Conservation (phyloP, 768 basidiomycete species). For the Xerocomus potaroensis region DNA sequence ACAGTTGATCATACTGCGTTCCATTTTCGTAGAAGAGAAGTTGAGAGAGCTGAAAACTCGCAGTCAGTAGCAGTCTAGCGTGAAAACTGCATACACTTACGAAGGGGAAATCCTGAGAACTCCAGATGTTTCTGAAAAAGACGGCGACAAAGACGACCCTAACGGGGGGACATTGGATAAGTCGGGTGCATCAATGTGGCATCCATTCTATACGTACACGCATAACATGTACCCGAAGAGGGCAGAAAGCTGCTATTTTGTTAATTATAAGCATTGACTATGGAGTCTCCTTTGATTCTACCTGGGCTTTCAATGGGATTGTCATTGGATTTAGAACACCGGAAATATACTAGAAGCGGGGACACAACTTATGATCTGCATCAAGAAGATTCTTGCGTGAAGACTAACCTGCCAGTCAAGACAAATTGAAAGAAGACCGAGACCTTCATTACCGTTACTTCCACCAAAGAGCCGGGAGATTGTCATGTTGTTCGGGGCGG, state of each 20-base stretch:
- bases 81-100: constrained; percentile 31
- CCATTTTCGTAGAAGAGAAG: constrained; percentile 50
- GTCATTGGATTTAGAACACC: constrained; percentile 41
- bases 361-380: neutral
- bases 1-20: constrained; percentile 46
- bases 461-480: constrained; percentile 59
- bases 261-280: neutral
- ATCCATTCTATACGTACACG: constrained; percentile 35
- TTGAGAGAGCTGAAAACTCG: constrained; percentile 40
- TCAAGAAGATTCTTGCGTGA: constrained; percentile 6
- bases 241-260: constrained; percentile 35
- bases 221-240: constrained; percentile 48
- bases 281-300: constrained; percentile 1
- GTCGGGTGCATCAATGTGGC: neutral
- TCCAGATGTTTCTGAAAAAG: constrained; percentile 51
- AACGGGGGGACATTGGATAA: constrained; percentile 5
- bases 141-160: constrained; percentile 32
- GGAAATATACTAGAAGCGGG: constrained; percentile 17
- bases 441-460: constrained; percentile 58
- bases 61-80: neutral
- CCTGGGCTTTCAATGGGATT: constrained; percentile 52
- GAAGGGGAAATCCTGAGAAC: constrained; percentile 58
- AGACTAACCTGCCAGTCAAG: constrained; percentile 55
- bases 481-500: constrained; percentile 44
- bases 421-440: constrained; percentile 54